Conservation (phyloP, 495 filamentous ascomycete species). For the Glonium stellatum region DNA sequence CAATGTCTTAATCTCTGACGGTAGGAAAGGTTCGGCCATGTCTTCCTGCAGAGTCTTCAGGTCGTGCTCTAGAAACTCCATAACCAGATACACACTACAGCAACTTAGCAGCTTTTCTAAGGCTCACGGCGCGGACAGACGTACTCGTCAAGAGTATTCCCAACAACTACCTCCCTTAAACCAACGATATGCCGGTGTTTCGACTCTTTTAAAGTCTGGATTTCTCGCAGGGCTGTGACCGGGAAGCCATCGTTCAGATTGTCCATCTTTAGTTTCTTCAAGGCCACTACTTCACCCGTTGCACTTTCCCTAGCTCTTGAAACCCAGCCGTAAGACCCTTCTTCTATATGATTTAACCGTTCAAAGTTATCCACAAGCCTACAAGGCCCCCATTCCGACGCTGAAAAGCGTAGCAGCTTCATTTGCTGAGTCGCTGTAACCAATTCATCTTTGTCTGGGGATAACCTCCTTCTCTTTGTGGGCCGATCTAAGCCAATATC, state of each 20-base stretch:
- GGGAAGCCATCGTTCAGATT: conserved; percentile 77
- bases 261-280: conserved; percentile 94
- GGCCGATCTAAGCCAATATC: conserved; percentile 39
- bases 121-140: conserved; percentile 29
- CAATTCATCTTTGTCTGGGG: conserved; percentile 21
- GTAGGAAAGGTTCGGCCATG: conserved; percentile 89
- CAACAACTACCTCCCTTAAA: conserved; percentile 80
- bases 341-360: conserved; percentile 91
- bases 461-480: conserved; percentile 50
- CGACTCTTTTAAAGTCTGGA: conserved; percentile 59
- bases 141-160: conserved; percentile 70
- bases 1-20: conserved; percentile 88
- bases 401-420: conserved; percentile 64
- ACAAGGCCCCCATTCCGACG: conserved; percentile 62
- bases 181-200: conserved; percentile 71
- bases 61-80: conserved; percentile 98
- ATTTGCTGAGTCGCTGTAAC: conserved; percentile 4
- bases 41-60: conserved; percentile 88
- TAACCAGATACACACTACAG: conserved; percentile 81
- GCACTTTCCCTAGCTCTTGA: conserved; percentile 72
- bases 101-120: conserved; percentile 3
- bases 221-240: conserved; percentile 87
- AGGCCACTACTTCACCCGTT: conserved; percentile 80
- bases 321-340: conserved; percentile 93
- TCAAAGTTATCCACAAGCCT: conserved; percentile 85